Percentiles rank a stretch among this genome's conserved stretches.
Conservation (phyloP, 768 basidiomycete species). For the Mycena indigotica region DNA sequence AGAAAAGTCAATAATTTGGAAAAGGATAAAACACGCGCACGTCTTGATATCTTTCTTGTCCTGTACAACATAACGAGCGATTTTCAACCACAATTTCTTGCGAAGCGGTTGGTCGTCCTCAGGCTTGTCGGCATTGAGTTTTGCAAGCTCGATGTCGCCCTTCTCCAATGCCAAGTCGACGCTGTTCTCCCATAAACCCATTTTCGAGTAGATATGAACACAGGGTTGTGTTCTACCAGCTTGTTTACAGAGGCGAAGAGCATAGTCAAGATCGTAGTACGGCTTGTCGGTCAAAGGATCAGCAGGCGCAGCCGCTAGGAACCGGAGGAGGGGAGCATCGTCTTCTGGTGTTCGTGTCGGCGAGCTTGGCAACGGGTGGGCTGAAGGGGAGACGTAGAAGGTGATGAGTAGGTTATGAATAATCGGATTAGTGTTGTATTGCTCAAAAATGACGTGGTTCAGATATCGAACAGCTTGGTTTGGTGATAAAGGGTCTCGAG, state of each 20-base stretch:
- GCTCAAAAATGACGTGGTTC: constrained; percentile 79
- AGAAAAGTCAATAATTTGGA: constrained; percentile 4
- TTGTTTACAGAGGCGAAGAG: constrained; percentile 86
- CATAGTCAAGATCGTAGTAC: constrained; percentile 97
- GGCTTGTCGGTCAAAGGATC: constrained; percentile 84
- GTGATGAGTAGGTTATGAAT: constrained; percentile 95
- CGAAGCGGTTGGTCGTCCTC: constrained; percentile 84
- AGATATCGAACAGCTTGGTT: constrained; percentile 93
- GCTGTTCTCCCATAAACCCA: constrained; percentile 95
- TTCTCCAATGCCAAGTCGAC: constrained; percentile 94
- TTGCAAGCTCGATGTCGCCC: constrained; percentile 93
- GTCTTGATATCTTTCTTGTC: constrained; percentile 98
- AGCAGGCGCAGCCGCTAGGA: constrained; percentile 78
- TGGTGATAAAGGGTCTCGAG: constrained; percentile 69
- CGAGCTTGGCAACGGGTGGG: constrained; percentile 30
- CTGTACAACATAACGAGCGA: constrained; percentile 97
- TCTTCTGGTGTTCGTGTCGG: constrained; percentile 45
- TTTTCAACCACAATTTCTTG: constrained; percentile 97
- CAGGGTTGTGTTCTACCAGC: constrained; percentile 82
- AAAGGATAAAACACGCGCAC: constrained; percentile 50
- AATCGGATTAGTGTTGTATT: constrained; percentile 77
- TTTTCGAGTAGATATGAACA: constrained; percentile 95
- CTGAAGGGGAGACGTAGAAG: constrained; percentile 65
- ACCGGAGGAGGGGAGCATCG: constrained; percentile 78
- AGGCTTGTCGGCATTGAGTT: constrained; percentile 92